Evolutionary conservation across 2,329 filamentous ascomycete genomes (phyloP), one percentile per base, ranked within the genome.

Genomic region (Apiospora marii): DNA sequence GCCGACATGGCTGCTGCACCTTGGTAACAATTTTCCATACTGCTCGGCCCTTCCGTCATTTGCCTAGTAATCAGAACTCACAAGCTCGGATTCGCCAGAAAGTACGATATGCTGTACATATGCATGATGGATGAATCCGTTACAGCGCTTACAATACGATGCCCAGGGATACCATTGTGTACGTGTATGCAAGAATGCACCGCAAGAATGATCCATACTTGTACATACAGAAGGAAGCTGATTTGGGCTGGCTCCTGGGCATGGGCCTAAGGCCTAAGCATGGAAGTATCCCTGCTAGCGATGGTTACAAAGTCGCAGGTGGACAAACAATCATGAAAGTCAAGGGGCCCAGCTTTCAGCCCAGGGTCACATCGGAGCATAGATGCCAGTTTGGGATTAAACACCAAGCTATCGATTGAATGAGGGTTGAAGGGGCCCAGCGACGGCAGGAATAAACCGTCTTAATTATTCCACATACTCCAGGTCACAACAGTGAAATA

Each of bases 321-420:
- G 58, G 22, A 7, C 51, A 43, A 44, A 43, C 44, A 27, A 37
- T 27, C 46, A 69, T n/a, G 46, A 4, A 44, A 67, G 70, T 37
- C 64, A 64, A 71, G 46, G 68, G 70, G 44, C 46, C 46, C 53
- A 61, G 41, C 41, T 67, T 41, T 68, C 34, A 48, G 67, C 48
- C 48, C 37, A 72, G 48, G 68, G 27, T 67, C 27, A 68, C 71
- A 69, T 70, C 71, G 71, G 71, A 43, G 71, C 71, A 68, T 67
- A 41, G 24, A 67, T 70, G 34, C 71, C 71, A 41, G 30, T 64
- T 70, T 72, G 51, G 71, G 71, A n/a, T 67, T 72, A 72, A 72
- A 67, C 58, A 24, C 58, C 14, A 64, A 64, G 58, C 58, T 64
- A 64, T 64, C 34, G 30, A 64, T 64, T 64, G 53, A 48, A 48